phyloP scores from a whole-genome alignment of 768 basidiomycete species.

The Tricholomella constricta region DNA sequence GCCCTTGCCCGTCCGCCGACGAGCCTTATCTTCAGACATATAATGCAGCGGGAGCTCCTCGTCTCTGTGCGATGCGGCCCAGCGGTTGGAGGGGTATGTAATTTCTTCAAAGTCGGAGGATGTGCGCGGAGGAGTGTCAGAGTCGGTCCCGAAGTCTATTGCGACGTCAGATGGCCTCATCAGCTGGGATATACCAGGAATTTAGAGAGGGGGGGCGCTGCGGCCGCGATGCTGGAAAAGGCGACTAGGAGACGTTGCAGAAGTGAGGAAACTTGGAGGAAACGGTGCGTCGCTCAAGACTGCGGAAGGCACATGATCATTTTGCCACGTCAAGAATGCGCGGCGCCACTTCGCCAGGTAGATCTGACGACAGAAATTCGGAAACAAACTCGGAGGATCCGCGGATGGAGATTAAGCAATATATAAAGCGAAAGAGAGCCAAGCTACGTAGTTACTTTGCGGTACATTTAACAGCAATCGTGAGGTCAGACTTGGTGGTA shows the following conservation, averaged over 20 bases:
- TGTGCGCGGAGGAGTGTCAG: slow-evolving; percentile 48
- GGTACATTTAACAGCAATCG: slow-evolving; percentile 6
- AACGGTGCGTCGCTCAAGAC: slow-evolving; percentile 1
- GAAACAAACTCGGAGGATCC: neutral
- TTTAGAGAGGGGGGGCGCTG: slow-evolving; percentile 1
- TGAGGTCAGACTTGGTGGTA: slow-evolving; percentile 4
- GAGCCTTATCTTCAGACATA: slow-evolving; percentile 69
- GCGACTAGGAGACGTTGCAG: slow-evolving; percentile 3
- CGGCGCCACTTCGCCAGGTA: slow-evolving; percentile 2
- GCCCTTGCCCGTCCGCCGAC: slow-evolving; percentile 42
- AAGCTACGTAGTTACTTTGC: slow-evolving; percentile 10
- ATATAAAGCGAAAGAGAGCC: slow-evolving; percentile 16
- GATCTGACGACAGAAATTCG: neutral
- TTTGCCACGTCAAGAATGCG: slow-evolving; percentile 33
- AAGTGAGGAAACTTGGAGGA: neutral
- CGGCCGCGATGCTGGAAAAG: slow-evolving; percentile 5
- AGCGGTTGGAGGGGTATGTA: slow-evolving; percentile 50
- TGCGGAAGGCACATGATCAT: slow-evolving; percentile 27
- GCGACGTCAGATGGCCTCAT: slow-evolving; percentile 69
- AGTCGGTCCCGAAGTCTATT: slow-evolving; percentile 66
- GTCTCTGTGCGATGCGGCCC: slow-evolving; percentile 38
- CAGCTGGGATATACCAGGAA: slow-evolving; percentile 30
- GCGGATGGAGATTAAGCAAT: slow-evolving; percentile 15
- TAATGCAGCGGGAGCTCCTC: slow-evolving; percentile 52
- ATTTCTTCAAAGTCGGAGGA: slow-evolving; percentile 77